Evolutionary conservation across 2,329 filamentous ascomycete genomes (phyloP), one percentile per base, ranked within the genome.

Genomic region (Cladosporium sp.): DNA sequence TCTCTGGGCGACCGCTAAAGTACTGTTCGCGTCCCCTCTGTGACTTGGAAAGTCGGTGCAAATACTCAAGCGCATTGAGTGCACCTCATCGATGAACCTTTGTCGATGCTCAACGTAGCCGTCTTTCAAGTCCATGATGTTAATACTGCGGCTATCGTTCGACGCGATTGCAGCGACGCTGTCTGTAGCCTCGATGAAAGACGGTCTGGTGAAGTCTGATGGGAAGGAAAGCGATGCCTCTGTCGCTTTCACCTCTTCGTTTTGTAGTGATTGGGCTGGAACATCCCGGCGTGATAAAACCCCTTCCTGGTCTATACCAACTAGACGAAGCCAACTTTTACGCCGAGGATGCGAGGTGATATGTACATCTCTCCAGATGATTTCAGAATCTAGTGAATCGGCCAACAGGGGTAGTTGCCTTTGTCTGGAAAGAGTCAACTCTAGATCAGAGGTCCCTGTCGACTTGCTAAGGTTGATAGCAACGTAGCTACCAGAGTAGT

Each of bases 71-170:
- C 40, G 32, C 10, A 37, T 19, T 14, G 16, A 42, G 14, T 28
- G 48, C 1, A 43, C 32, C 4, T 19, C 19, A 10, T 50, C 22
- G 13, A 11, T 57, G 4, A 60, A 51, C 11, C 32, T 34, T 42
- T 60, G 58, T 10, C 49, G 48, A 51, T 66, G 58, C 54, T 67
- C 65, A 9, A 67, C 52, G 44, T 65, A 66, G 41, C 65, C 64
- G 42, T 63, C 61, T 9, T 50, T 59, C 6, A 64, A 49, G 37
- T 66, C 63, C 16, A 65, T 44, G n/a, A 67, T 55, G 11, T 54
- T 49, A 0, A 67, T 45, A 9, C 56, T 52, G 3, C 50, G 56
- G 3, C 59, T 32, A 37, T 61, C 55, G 2, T 37, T 16, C 9
- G 58, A 60, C 11, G 54, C 49, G n/a, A 65, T 9, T 28, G 57